These are phyloP conservation scores for Aspergillus brasiliensis DNA, from an alignment of 2,329 filamentous ascomycete species.

Conservation along the genomic window DNA sequence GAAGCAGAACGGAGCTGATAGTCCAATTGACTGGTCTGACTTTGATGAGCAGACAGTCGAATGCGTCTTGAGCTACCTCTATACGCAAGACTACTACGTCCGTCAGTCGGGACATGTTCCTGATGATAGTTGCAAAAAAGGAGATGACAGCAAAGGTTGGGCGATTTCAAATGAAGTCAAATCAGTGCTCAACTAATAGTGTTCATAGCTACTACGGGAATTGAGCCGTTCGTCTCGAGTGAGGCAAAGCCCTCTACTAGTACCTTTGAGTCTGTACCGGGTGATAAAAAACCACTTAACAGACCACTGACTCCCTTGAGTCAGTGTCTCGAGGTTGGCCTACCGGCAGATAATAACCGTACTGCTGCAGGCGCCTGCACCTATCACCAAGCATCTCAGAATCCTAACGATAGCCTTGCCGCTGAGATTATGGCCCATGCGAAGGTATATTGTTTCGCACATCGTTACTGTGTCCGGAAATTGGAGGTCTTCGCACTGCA, in stretches of 20 bases:
- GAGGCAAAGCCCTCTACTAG: too few species aligned
- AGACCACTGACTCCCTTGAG: neutral
- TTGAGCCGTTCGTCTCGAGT: neutral
- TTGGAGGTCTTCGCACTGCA: neutral
- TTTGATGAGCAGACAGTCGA: conserved; percentile 3
- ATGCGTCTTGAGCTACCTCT: neutral
- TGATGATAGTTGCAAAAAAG: neutral
- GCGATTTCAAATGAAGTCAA: neutral
- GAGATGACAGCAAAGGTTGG: neutral
- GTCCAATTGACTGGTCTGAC: conserved; percentile 3
- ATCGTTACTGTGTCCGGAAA: neutral
- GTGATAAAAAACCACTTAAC: neutral
- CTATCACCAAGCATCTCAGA: fast-evolving
- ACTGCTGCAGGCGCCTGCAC: neutral
- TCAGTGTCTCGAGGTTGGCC: neutral
- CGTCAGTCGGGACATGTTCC: neutral
- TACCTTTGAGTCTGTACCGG: neutral
- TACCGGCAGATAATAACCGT: neutral
- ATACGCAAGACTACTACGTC: neutral
- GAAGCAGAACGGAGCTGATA: neutral
- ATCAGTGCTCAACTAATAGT: neutral
- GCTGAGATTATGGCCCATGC: neutral
- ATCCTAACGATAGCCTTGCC: neutral
- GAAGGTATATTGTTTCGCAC: neutral
- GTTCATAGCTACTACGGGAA: too few species aligned